These are phyloP conservation scores for Tilletiaria anomala DNA, from an alignment of 1,284 basidiomycete genomes.

Conservation along the genomic window DNA sequence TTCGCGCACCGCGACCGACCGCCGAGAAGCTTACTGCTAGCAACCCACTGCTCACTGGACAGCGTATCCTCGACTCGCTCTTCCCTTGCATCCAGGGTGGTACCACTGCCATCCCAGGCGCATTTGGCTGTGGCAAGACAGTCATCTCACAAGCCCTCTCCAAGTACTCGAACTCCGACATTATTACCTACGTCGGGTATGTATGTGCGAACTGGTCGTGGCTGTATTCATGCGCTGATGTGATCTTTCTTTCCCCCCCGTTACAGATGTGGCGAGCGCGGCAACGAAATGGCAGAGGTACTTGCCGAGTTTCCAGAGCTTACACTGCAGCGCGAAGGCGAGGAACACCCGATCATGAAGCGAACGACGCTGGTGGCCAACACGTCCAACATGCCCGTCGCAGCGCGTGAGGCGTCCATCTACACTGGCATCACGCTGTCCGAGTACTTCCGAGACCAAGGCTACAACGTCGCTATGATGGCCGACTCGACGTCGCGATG, in stretches of 20 bases:
- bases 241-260: not conserved
- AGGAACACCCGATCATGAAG: constrained; percentile 99
- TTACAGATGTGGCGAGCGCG: constrained; percentile 36
- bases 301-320: constrained; percentile 90
- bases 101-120: constrained; percentile 96
- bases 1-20: constrained; percentile 89
- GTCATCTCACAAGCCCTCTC: constrained; percentile 56
- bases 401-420: constrained; percentile 96
- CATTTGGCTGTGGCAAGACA: constrained; percentile 67
- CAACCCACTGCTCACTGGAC: constrained; percentile 83
- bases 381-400: constrained; percentile 99
- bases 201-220: too few relatives aligned
- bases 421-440: constrained; percentile 99
- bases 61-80: constrained; percentile 89
- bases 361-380: constrained; percentile 97
- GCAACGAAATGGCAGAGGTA: constrained; percentile 89
- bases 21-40: constrained; percentile 87
- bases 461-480: constrained; percentile 98
- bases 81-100: constrained; percentile 99
- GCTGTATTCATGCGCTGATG: not conserved
- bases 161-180: constrained; percentile 98
- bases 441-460: constrained; percentile 99
- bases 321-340: constrained; percentile 71
- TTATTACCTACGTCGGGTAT: constrained; percentile 88
- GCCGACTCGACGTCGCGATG: constrained; percentile 98